Percentiles rank a stretch among this genome's conserved stretches.
Conservation (phyloP, 1,139 yeast species). For the Lodderomyces elongisporus region DNA sequence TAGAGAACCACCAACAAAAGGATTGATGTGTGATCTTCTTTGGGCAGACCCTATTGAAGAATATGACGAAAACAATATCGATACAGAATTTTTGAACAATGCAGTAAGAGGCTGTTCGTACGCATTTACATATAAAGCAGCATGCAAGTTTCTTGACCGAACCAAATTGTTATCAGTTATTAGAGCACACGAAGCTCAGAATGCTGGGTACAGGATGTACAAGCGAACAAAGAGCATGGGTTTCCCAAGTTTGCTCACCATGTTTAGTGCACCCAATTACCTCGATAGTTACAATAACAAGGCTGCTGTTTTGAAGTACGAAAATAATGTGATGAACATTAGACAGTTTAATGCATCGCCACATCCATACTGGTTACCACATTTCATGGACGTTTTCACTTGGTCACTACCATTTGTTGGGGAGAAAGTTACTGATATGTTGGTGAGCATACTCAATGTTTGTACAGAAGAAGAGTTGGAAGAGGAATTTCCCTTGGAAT, state of each 20-base stretch:
- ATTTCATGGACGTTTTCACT: conserved; percentile 94
- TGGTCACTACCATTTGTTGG: conserved; percentile 99
- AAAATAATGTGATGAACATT: conserved; percentile 88
- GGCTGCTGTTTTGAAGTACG: conserved; percentile 92
- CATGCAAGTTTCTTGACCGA: conserved; percentile 72
- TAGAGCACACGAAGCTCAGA: conserved; percentile 97
- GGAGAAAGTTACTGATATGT: conserved; percentile 92
- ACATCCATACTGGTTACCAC: conserved; percentile 97
- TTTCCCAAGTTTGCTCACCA: conserved; percentile 88
- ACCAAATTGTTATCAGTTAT: conserved; percentile 80
- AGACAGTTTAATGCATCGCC: conserved; percentile 91
- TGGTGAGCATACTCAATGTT: conserved; percentile 82
- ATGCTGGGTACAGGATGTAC: conserved; percentile 95
- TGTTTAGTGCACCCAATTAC: conserved; percentile 95
- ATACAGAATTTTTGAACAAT: conserved; percentile 56
- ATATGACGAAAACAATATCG: conserved; percentile 65
- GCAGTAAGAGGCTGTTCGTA: conserved; percentile 90
- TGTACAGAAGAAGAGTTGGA: conserved; percentile 94
- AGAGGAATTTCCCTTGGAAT: conserved; percentile 53
- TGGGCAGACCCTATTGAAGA: conserved; percentile 97
- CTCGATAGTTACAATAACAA: conserved; percentile 90
- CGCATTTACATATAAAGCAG: conserved; percentile 81
- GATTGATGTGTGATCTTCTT: conserved; percentile 88
- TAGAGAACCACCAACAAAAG: conserved; percentile 90
- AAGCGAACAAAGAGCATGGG: conserved; percentile 80